These are phyloP conservation scores for Haplosporangium sp. DNA, from an alignment of 371 early-diverging fungal genomes.

Conservation along the genomic window DNA sequence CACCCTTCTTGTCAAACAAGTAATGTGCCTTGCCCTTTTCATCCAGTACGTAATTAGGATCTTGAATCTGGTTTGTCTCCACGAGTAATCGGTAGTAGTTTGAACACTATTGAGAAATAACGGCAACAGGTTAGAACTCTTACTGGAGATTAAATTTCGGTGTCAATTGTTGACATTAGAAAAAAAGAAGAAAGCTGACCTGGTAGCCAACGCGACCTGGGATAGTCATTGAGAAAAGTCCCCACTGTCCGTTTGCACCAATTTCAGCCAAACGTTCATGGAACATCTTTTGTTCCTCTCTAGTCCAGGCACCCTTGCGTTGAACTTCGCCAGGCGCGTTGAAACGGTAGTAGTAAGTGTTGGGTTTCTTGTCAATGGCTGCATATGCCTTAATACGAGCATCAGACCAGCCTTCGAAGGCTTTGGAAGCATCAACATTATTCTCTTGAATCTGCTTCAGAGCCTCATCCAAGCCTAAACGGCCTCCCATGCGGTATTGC, in stretches of 20 bases:
- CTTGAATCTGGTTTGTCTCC: conserved; percentile 85
- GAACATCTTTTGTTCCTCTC: conserved; percentile 86
- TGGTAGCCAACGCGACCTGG: conserved; percentile 96
- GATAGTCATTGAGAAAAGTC: conserved; percentile 93
- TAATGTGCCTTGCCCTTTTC: conserved; percentile 90
- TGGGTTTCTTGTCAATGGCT: conserved; percentile 90
- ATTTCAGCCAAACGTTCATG: conserved; percentile 83
- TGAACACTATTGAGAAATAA: conserved; percentile 75
- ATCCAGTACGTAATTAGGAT: conserved; percentile 92
- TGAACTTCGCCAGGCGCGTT: conserved; percentile 96
- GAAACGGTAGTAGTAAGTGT: conserved; percentile 95
- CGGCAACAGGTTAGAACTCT: neutral
- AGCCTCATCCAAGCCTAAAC: conserved; percentile 90
- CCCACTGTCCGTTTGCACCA: conserved; percentile 96
- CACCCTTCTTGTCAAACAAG: conserved; percentile 85
- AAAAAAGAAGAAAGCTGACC: conserved; percentile 48
- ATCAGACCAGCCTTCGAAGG: conserved; percentile 95
- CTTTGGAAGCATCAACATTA: conserved; percentile 78
- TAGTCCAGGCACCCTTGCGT: conserved; percentile 89
- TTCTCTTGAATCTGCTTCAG: conserved; percentile 85
- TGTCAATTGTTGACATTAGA: neutral
- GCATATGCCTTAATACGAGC: conserved; percentile 93
- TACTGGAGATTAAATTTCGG: neutral
- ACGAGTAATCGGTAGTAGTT: conserved; percentile 92
- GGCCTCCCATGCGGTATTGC: conserved; percentile 82